Evolutionary conservation across 176 grass and related monocot species (phyloP).

Genomic region (Avena atlantica): DNA sequence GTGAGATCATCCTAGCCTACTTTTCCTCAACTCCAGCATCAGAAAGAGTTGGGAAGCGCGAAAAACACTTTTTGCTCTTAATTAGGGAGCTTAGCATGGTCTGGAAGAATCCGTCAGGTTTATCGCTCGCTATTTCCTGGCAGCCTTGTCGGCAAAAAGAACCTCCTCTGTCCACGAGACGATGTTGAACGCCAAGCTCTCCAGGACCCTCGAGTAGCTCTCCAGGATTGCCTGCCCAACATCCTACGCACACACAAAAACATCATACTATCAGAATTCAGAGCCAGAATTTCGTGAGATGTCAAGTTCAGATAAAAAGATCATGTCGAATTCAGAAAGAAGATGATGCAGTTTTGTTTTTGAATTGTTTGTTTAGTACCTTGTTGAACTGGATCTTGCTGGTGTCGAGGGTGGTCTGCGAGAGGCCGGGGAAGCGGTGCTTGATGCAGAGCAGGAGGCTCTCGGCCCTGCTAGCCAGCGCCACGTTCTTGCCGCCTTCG

Average conservation of each 20-base stretch:
- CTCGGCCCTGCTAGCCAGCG: conserved; percentile 75
- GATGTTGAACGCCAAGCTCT: conserved; percentile 93
- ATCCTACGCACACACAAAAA: conserved; percentile 50
- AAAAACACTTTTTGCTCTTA: neutral
- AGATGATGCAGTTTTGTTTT: too few species aligned
- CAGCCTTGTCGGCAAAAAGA: conserved; percentile 74
- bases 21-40: conserved; percentile 38
- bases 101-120: neutral
- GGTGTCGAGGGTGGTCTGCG: conserved; percentile 95
- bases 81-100: neutral
- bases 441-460: conserved; percentile 83
- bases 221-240: conserved; percentile 94
- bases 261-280: conserved; percentile 24
- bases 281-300: neutral
- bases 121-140: conserved; percentile 45
- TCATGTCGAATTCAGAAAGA: neutral
- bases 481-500: conserved; percentile 81
- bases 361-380: conserved; percentile 44
- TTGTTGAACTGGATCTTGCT: conserved; percentile 99
- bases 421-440: conserved; percentile 79
- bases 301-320: neutral
- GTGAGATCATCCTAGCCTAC: conserved; percentile 41
- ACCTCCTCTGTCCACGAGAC: conserved; percentile 95
- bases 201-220: conserved; percentile 97
- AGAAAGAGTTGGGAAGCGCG: conserved; percentile 40